Evolutionary conservation across 129 eudicot species (phyloP).

Genomic region (Chrysanthemum lavandulifolium): DNA sequence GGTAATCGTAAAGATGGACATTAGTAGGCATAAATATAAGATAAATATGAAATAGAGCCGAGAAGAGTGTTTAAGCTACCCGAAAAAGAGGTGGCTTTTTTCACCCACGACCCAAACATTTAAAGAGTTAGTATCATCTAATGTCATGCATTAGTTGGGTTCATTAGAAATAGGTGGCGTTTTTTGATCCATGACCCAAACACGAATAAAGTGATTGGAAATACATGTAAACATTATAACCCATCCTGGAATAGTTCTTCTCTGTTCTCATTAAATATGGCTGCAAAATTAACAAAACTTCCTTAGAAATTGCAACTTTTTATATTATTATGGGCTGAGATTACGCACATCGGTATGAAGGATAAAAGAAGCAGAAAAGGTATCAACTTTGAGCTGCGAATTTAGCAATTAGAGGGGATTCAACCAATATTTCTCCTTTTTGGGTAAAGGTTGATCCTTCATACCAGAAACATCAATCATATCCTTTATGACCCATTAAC

Average conservation of each 20-base stretch:
- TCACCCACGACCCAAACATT: no score
- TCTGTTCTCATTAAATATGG: conserved; percentile 44
- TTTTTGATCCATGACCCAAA: no score
- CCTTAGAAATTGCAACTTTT: not conserved
- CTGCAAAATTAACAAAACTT: conserved; percentile 37
- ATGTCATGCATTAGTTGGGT: no score
- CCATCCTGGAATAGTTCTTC: conserved; percentile 93
- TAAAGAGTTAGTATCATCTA: no score
- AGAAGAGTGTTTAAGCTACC: conserved; percentile 18
- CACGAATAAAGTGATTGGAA: conserved; percentile 6
- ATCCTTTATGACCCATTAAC: conserved; percentile 13
- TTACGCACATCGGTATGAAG: not conserved
- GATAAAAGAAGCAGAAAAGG: not conserved
- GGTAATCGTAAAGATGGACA: no score
- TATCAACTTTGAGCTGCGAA: conserved; percentile 47
- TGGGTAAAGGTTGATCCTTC: conserved; percentile 30
- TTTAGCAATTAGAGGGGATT: conserved; percentile 59
- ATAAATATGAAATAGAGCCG: not conserved
- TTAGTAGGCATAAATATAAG: not conserved
- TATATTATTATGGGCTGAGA: no score
- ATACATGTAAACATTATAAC: conserved; percentile 74
- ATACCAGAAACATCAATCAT: conserved; percentile 29
- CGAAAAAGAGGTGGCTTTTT: no score
- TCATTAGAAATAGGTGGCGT: no score
- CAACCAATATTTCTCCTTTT: conserved; percentile 31